Base-by-base conservation (phyloP, 2,329 filamentous ascomycete species). In the Fusarium heterosporum region DNA sequence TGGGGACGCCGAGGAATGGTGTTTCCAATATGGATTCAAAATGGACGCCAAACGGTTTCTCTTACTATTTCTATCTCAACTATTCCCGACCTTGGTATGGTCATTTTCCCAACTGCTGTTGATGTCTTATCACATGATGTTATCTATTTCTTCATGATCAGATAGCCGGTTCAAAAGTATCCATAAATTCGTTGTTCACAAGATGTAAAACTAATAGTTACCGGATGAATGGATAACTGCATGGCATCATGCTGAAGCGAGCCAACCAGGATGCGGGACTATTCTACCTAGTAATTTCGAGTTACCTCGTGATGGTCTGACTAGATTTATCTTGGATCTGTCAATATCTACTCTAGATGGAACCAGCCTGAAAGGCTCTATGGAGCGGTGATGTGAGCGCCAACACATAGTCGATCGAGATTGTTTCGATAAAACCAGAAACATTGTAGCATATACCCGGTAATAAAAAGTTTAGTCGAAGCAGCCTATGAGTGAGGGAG, bases 141-240 rank as follows among this genome's bases (percentile, higher is more conserved):
- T 17, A 29, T 45, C 25, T 32, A 16, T 29, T 52, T 52, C 12
- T 51, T 32, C 8, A 28, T 39, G 19, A 41, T 34, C 19, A 7
- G 25, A n/a, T 2, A 32, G 43, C 32, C 17, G 34, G n/a, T 25
- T 49, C 25, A 29, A 22, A 25, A n/a, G n/a, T 32, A n/a, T 47
- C n/a, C 17, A 56, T 46, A 28, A 29, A 45, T 39, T 13, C 32
- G 40, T 14, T 42, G n/a, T 26, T 47, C 39, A 22, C 22, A 22
- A 22, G 25, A 19, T 46, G 25, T 29, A 46, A 52, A 49, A 36
- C 11, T 22, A 41, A 40, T 17, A 46, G 22, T 16, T 61, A 12
- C 43, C 65, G 65, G 65, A 46, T 66, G 55, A 68, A 68, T 54
- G 65, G 65, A 68, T 68, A 45, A 54, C 50, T 36, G 26, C 46